phyloP scores from a whole-genome alignment of 805 yeast genomes.

The Alloascoidea hylecoeti region DNA sequence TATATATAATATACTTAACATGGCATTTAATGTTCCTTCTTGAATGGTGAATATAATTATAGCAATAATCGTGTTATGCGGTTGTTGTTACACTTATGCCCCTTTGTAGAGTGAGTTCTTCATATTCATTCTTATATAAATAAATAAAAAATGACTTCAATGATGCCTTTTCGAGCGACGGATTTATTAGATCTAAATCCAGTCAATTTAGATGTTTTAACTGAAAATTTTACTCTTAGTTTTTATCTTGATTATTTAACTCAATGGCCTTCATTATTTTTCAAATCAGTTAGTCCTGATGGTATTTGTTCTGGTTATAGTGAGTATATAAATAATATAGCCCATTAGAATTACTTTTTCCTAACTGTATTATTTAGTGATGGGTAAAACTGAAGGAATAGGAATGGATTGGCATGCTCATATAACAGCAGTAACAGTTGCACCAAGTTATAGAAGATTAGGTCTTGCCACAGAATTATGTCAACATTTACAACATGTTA shows the following conservation, averaged over 20 bases:
- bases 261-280: constrained; percentile 82
- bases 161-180: constrained; percentile 76
- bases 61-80: too few species aligned
- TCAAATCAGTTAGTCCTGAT: constrained; percentile 37
- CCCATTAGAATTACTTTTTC: not conserved
- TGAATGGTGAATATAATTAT: too few species aligned
- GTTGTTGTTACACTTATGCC: too few species aligned
- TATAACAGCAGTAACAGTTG: constrained; percentile 89
- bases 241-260: constrained; percentile 77
- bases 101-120: too few species aligned
- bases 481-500: constrained; percentile 52
- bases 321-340: constrained; percentile 3
- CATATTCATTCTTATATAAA: too few species aligned
- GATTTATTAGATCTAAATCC: constrained; percentile 64
- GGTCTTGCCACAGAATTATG: constrained; percentile 80
- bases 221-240: constrained; percentile 79
- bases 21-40: too few species aligned
- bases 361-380: constrained; percentile 35
- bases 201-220: constrained; percentile 75
- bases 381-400: constrained; percentile 92
- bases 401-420: constrained; percentile 90
- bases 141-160: constrained; percentile 62
- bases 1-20: too few species aligned
- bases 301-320: constrained; percentile 26
- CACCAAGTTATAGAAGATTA: constrained; percentile 66